Conservation (phyloP, 2,329 filamentous ascomycete species). For the Epicoccum nigrum region DNA sequence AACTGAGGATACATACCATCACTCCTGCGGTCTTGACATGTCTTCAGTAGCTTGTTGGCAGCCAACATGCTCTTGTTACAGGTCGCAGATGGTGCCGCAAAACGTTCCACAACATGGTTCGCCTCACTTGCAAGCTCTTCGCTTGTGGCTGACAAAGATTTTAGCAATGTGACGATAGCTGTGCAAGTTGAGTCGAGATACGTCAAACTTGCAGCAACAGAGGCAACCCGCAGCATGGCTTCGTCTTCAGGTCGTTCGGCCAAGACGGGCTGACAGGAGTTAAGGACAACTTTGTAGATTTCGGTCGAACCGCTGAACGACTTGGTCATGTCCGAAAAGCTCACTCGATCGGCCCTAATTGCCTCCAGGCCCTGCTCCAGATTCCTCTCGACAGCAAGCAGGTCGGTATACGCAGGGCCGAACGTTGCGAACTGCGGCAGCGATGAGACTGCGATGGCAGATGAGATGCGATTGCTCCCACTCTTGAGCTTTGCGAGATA, state of each 20-base stretch:
- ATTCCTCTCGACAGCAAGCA: conserved; percentile 89
- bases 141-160: conserved; percentile 12
- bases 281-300: conserved; percentile 28
- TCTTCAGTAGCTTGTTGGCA: conserved; percentile 30
- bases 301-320: conserved; percentile 68
- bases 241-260: conserved; percentile 35
- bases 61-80: conserved; percentile 26
- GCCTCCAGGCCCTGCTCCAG: conserved; percentile 88
- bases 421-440: conserved; percentile 79
- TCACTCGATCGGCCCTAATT: conserved; percentile 81
- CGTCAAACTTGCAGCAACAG: conserved; percentile 30
- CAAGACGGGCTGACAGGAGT: conserved; percentile 21
- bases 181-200: conserved; percentile 30
- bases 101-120: conserved; percentile 50
- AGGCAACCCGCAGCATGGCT: conserved; percentile 26
- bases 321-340: conserved; percentile 79
- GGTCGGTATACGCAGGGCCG: conserved; percentile 80
- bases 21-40: conserved; percentile 26
- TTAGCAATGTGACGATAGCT: conserved; percentile 20
- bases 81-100: conserved; percentile 22
- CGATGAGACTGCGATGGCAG: conserved; percentile 78
- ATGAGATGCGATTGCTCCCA: conserved; percentile 84
- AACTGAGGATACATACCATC: conserved; percentile 40
- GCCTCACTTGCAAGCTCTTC: conserved; percentile 10
- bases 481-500: conserved; percentile 83